Evolutionary conservation across 306 rosid genomes (phyloP), one percentile per base, ranked within the genome.

Genomic region (Betula pendula): DNA sequence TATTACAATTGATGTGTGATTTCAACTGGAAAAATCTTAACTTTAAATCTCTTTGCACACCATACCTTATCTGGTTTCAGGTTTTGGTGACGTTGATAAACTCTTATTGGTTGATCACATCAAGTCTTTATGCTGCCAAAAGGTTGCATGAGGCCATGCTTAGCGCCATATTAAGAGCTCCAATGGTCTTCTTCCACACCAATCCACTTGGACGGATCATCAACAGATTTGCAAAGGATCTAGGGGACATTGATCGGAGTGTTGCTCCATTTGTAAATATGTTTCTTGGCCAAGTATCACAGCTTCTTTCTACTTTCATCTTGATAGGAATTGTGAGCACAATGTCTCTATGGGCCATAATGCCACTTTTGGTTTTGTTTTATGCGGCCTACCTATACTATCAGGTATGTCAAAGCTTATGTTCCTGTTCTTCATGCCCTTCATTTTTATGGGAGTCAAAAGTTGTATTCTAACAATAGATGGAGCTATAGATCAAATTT

Each of bases 321-420:
- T 83, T 94, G 87, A 94, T 94, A 75, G 98, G 97, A 60, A 86
- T 94, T 33, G 94, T 94, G 82, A 94, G 96, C 93, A 94, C 98
- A 20, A 81, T 91, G 93, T 94, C 98, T 50, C 78, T 94, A 75
- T 94, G 98, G 98, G 93, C 93, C n/a, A 94, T 94, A 75, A 75
- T 94, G 87, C 98, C 98, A 73, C 90, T 94, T 74, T 45, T 94
- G 88, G 89, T 92, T 70, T 77, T 92, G 84, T 94, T 94, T 85
- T 92, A 92, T 76, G 86, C 52, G 35, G 94, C 98, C 74, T 94
- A 94, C 84, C 84, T 92, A 70, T 94, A 89, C 81, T 92, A 88
- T 76, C 98, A 94, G 98, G 98, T 94, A 86, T 49, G 50, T 53
- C 63, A 60, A 22, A 74, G 63, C 79, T 72, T 35, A 55, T 62